Evolutionary conservation across 2,329 filamentous ascomycete genomes (phyloP).

Genomic region (Orbilia quercus): DNA sequence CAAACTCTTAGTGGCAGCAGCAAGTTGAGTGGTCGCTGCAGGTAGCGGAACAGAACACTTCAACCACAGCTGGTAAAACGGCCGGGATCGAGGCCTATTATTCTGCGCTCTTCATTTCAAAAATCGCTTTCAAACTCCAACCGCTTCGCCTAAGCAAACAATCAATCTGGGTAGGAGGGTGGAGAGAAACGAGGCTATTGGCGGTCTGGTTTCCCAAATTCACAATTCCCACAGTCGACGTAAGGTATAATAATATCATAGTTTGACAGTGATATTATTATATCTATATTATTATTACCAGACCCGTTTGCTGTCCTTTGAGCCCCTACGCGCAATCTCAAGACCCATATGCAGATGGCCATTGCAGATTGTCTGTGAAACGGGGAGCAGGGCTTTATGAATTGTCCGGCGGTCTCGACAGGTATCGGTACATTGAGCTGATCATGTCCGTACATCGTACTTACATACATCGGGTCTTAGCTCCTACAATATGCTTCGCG

Average conservation of each 20-base stretch:
- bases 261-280: constrained; percentile 8
- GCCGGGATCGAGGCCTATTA: constrained; percentile 30
- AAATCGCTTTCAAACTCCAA: constrained; percentile 25
- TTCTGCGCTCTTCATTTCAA: constrained; percentile 47
- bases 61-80: constrained; percentile 33
- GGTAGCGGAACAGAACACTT: constrained; percentile 36
- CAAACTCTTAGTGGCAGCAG: constrained; percentile 37
- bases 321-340: constrained; percentile 47
- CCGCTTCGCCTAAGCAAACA: constrained; percentile 20
- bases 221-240: background rate
- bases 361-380: too few relatives aligned
- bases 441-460: background rate
- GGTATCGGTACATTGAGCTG: constrained; percentile 33
- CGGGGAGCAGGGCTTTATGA: constrained; percentile 5
- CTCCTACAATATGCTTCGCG: constrained; percentile 43
- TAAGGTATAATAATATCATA: background rate
- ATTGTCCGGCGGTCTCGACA: constrained; percentile 11
- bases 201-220: background rate
- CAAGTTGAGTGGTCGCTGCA: constrained; percentile 28
- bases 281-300: constrained; percentile 21
- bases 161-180: constrained; percentile 12
- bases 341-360: constrained; percentile 16
- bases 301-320: constrained; percentile 28
- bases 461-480: background rate
- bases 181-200: constrained; percentile 26